Evolutionary conservation across 2,329 filamentous ascomycete species (phyloP).

Genomic region (Achaetomium macrosporum): DNA sequence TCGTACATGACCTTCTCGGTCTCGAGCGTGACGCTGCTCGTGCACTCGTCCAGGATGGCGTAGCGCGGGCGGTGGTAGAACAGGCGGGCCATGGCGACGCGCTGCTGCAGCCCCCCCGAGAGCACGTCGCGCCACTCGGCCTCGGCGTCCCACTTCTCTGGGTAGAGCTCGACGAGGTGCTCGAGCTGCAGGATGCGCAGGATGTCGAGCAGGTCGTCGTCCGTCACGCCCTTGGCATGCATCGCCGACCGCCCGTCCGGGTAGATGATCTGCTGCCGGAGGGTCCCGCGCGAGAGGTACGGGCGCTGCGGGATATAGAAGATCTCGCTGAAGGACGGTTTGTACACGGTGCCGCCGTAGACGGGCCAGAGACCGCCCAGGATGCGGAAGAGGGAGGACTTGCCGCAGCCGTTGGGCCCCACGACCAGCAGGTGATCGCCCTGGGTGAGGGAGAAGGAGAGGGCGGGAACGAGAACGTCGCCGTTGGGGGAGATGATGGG

Average conservation of each 20-base stretch:
- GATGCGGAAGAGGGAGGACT: constrained; percentile 93
- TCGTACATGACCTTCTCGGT: constrained; percentile 97
- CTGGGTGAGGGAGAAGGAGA: constrained; percentile 80
- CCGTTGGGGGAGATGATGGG: constrained; percentile 97
- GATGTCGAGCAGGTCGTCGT: constrained; percentile 71
- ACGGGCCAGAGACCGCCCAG: constrained; percentile 96
- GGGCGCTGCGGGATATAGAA: constrained; percentile 98
- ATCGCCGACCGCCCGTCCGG: constrained; percentile 85
- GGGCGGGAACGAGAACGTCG: constrained; percentile 77
- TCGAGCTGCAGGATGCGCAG: constrained; percentile 77
- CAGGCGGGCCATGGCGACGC: constrained; percentile 90
- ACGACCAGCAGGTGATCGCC: constrained; percentile 92
- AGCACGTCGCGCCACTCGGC: constrained; percentile 96
- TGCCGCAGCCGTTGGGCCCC: constrained; percentile 94
- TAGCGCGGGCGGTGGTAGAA: constrained; percentile 93
- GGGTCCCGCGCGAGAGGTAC: constrained; percentile 81
- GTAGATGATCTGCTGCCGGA: constrained; percentile 97
- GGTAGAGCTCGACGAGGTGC: constrained; percentile 70
- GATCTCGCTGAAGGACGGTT: constrained; percentile 86
- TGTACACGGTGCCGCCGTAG: constrained; percentile 88
- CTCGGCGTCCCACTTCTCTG: constrained; percentile 81
- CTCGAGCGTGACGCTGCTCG: constrained; percentile 87
- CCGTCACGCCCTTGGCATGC: constrained; percentile 75
- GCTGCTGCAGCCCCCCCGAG: constrained; percentile 87
- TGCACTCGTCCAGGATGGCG: constrained; percentile 96